Base-by-base conservation (phyloP, 306 rosid genomes). In the Parietaria judaica region DNA sequence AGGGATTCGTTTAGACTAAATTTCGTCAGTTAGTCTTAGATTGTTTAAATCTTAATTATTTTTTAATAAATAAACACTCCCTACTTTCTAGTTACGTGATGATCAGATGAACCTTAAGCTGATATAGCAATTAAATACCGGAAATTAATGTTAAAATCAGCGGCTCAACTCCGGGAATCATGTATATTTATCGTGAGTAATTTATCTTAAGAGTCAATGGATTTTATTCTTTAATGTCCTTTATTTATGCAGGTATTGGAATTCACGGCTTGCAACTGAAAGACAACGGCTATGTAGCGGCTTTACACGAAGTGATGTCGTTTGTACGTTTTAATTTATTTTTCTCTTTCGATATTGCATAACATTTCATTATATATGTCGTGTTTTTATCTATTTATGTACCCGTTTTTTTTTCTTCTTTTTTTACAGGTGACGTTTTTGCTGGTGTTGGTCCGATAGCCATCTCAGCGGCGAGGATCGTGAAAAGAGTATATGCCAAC, bases 381-480 rank as follows among this genome's bases (percentile, higher is more conserved):
- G 31, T 44, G 4, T 55, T 39, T 17, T 55, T 13, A 14, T 44
- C 59, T 6, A 15, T 54, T n/a, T 10, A 34, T 8, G 48, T 13
- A 7, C 38, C 11, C 3, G 54, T 36, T 10, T 2, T 54, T 14
- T 17, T 8, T 4, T 41, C 13, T 23, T 51, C 16, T 15, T 50
- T 16, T 31, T 63, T 69, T 70, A 44, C 92, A 88, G 95, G 95
- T 74, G 96, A 92, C 79, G 95, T 92, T 75, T 92, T 92, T 74
- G 63, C 86, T 65, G 99, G 96, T 64, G 96, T 86, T 80, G 99
- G 96, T 72, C 96, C 99, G 51, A 71, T 88, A 68, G 91, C 99
- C 49, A 72, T 88, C 70, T 72, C 90, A 54, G 99, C 94, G 8
- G 96, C 96, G 51, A 86, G 66, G 81, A 79, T 80, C 64, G 98